Conservation (phyloP, 2,329 filamentous ascomycete species). For the Aspergillus sp. region DNA sequence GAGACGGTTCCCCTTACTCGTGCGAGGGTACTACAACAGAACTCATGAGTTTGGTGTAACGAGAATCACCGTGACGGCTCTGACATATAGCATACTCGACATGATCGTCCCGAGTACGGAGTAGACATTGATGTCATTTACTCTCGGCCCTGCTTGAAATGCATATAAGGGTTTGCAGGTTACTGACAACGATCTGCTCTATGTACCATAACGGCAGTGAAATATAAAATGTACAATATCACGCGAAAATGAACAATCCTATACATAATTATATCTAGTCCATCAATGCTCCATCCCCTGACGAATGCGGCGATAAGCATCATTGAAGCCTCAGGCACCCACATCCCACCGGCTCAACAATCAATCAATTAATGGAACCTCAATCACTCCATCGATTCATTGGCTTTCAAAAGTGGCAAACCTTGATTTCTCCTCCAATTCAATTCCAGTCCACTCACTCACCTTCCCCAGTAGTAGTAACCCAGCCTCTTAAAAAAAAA, state of each 20-base stretch:
- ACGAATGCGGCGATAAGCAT: not conserved
- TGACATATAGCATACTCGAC: no score
- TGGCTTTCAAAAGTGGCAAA: not conserved
- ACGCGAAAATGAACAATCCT: not conserved
- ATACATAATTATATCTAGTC: not conserved
- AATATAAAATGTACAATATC: not conserved
- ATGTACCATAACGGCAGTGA: not conserved
- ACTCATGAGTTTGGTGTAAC: no score
- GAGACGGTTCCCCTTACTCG: not conserved
- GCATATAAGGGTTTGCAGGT: not conserved
- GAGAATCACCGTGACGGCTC: no score
- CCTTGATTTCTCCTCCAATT: no score
- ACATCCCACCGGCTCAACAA: not conserved
- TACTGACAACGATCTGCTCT: not conserved
- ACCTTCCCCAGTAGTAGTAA: no score
- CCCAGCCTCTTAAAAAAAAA: no score
- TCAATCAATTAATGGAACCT: not conserved
- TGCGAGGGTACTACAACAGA: no score
- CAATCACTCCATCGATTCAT: not conserved
- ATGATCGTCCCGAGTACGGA: no score
- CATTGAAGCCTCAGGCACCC: constrained; percentile 18
- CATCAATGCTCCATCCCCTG: not conserved
- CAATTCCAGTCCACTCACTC: no score
- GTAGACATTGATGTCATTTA: no score
- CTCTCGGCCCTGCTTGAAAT: no score